Evolutionary conservation across 805 yeast genomes (phyloP), one percentile per base, ranked within the genome.

Genomic region (Yarrowia porcina): DNA sequence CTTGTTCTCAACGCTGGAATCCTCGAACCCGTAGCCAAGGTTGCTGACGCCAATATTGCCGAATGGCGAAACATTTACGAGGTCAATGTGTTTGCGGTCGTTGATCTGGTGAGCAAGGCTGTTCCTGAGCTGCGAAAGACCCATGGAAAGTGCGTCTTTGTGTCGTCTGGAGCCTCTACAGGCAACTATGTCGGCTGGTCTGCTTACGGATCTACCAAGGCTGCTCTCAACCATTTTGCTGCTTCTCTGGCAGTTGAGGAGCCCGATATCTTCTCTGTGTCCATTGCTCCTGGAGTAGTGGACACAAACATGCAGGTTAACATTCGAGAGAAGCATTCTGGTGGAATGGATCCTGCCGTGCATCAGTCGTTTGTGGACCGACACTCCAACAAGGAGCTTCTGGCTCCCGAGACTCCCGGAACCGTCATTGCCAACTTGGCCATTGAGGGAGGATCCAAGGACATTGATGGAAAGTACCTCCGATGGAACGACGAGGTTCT

Each of bases 261-360:
- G 71, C 76, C 79, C 1, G 79, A 76, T 0, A 75, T 90, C n/a
- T 73, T 76, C 35, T 77, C 87, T 3, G 75, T 91, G 11, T 79
- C 97, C 0, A 80, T 94, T 23, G 97, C 97, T 0, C 98, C 98
- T 0, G 98, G 99, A 4, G 96, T 90, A 1, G 97, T 94, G 1
- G 90, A 90, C 71, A 93, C 99, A 0, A 78, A 77, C 20, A 93
- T 94, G 98, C 98, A 94, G 75, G 72, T 67, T 8, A 86, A 84
- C 62, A 91, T 93, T 64, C 83, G 98, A 68, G 87, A 83, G 17
- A 79, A 74, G 45, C 83, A 75, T 65, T 84, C 85, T 1, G 66
- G 69, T 4, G 76, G 77, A 27, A 92, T 92, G 97, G 77, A 80
- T 0, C 75, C 78, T 0, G 84, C 81, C 18, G 81, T 84, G 4